phyloP scores from a whole-genome alignment of 129 eudicot species.

The Tanacetum coccineum region DNA sequence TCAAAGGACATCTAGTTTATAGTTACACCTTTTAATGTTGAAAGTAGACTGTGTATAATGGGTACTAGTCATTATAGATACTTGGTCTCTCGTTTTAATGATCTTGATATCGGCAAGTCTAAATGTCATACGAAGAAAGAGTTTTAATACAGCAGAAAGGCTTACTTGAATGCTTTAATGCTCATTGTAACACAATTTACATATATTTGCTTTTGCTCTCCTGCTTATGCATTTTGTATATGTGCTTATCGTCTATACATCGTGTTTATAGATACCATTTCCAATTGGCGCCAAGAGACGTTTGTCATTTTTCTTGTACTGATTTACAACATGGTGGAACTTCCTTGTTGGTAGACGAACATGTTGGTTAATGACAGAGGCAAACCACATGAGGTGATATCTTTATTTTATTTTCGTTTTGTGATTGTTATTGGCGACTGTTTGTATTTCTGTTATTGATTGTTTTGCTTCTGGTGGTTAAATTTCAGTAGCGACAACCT shows the following conservation, averaged over 20 bases:
- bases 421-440: conserved; percentile 16
- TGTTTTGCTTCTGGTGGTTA: conserved; percentile 23
- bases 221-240: background rate
- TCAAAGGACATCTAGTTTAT: too few species aligned
- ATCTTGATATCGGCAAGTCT: background rate
- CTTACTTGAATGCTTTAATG: conserved; percentile 9
- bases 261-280: conserved; percentile 10
- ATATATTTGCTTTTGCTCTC: conserved; percentile 8
- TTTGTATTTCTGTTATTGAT: conserved; percentile 9
- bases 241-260: conserved; percentile 4
- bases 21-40: too few species aligned
- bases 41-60: too few species aligned
- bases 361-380: conserved; percentile 45
- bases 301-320: conserved; percentile 10
- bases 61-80: background rate
- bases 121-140: background rate
- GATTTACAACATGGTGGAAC: conserved; percentile 21
- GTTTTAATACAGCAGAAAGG: too few species aligned
- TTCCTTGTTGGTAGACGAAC: conserved; percentile 24
- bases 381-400: conserved; percentile 48
- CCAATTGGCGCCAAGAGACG: conserved; percentile 18
- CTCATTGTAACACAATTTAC: conserved; percentile 11
- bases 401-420: conserved; percentile 16
- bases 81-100: background rate
- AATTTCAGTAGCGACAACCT: conserved; percentile 37